A percentile compares a stretch with the other conserved stretches of the same genome.
phyloP scores from a whole-genome alignment of 257 asterid genomes.

The Linderniella brevidens region DNA sequence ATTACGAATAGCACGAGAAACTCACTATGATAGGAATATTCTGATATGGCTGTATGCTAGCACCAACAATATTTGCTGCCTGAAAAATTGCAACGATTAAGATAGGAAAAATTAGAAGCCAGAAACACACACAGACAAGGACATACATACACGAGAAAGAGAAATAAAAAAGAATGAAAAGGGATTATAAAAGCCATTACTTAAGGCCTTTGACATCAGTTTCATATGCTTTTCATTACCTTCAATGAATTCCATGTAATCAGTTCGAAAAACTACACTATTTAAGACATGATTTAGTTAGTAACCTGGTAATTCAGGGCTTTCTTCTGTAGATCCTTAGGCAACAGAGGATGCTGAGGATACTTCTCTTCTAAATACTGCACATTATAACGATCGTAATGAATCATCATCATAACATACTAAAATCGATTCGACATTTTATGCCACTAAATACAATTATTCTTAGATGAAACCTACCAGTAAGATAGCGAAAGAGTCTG shows the following conservation, averaged over 20 bases:
- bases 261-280: background rate
- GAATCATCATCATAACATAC: background rate
- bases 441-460: background rate
- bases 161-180: too few species aligned
- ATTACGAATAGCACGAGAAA: constrained; percentile 9
- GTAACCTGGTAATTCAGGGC: constrained; percentile 53
- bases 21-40: constrained; percentile 38
- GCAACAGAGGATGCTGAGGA: constrained; percentile 77
- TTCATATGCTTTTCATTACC: background rate
- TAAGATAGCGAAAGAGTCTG: constrained; percentile 73
- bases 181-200: constrained; percentile 12
- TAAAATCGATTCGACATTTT: background rate
- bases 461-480: constrained; percentile 32
- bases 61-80: constrained; percentile 45
- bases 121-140: too few species aligned
- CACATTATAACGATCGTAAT: constrained; percentile 7
- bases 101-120: too few species aligned
- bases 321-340: constrained; percentile 47
- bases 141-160: too few species aligned
- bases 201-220: background rate
- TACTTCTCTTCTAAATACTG: constrained; percentile 86
- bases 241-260: background rate
- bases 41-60: constrained; percentile 53
- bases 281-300: too few species aligned
- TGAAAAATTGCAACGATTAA: too few species aligned